Evolutionary conservation across 495 filamentous ascomycete species (phyloP).

Genomic region (Aspergillus ellipticus): DNA sequence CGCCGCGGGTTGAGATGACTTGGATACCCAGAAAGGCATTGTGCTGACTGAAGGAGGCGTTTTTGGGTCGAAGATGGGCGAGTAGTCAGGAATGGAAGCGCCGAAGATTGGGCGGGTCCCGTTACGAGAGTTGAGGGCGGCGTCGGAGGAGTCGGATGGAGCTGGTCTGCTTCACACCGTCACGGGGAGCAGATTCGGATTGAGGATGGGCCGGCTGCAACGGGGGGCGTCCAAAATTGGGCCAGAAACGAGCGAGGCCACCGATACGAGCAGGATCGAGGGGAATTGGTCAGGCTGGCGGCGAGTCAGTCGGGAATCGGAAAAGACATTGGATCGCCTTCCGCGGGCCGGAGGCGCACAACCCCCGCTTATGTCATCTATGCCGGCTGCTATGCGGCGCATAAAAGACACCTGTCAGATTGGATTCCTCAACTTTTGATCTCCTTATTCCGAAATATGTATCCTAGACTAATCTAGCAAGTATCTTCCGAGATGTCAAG

Average conservation of each 20-base stretch:
- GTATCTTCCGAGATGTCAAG: background rate
- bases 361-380: background rate
- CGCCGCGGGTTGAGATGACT: slow-evolving; percentile 30
- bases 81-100: background rate
- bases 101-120: background rate
- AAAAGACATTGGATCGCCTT: background rate
- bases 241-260: background rate
- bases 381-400: background rate
- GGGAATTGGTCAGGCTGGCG: background rate
- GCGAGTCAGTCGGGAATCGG: too few relatives aligned
- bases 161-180: too few relatives aligned
- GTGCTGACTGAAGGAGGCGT: background rate
- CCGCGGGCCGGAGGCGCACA: background rate
- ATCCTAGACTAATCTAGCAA: slow-evolving; percentile 3
- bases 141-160: background rate
- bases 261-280: background rate
- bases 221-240: background rate
- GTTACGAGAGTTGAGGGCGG: background rate
- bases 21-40: slow-evolving; percentile 37
- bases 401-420: background rate
- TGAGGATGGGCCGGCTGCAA: background rate
- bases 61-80: background rate
- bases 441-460: background rate
- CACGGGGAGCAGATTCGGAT: background rate
- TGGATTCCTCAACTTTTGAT: background rate